These are phyloP conservation scores for Hymenoscyphus fraxineus DNA, from an alignment of 2,329 filamentous ascomycete genomes.

Conservation along the genomic window DNA sequence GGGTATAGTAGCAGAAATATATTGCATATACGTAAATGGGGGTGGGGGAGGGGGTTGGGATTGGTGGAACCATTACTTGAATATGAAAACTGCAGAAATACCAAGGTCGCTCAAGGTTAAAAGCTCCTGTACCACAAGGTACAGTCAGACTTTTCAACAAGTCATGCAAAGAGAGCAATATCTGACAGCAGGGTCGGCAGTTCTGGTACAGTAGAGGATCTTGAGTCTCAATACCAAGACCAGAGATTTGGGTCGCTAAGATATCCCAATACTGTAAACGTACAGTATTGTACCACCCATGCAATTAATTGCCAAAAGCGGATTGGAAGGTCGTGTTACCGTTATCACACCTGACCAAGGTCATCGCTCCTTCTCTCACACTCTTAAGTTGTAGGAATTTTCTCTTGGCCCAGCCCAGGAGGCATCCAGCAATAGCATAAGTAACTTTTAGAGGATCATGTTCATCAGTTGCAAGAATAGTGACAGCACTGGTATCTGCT, in stretches of 20 bases:
- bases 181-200: not conserved
- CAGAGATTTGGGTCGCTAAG: not conserved
- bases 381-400: slow-evolving; percentile 29
- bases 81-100: not conserved
- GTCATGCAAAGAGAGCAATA: not conserved
- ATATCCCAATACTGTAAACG: not conserved
- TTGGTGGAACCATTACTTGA: not conserved
- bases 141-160: not conserved
- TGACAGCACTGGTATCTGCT: slow-evolving; percentile 13
- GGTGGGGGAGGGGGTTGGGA: no score
- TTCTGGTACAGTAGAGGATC: not conserved
- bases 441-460: slow-evolving; percentile 25
- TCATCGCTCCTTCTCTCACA: no score
- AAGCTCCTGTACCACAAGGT: not conserved
- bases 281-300: no score
- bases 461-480: slow-evolving; percentile 24
- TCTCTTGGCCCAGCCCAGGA: slow-evolving; percentile 17
- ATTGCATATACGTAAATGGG: not conserved
- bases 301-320: no score
- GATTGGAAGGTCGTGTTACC: no score
- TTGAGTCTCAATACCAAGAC: not conserved
- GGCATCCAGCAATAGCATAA: slow-evolving; percentile 27
- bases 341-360: no score
- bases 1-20: not conserved
- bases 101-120: not conserved